Evolutionary conservation across 352 stramenopile genomes (phyloP).

Genomic region (Phytophthora pinifolia): DNA sequence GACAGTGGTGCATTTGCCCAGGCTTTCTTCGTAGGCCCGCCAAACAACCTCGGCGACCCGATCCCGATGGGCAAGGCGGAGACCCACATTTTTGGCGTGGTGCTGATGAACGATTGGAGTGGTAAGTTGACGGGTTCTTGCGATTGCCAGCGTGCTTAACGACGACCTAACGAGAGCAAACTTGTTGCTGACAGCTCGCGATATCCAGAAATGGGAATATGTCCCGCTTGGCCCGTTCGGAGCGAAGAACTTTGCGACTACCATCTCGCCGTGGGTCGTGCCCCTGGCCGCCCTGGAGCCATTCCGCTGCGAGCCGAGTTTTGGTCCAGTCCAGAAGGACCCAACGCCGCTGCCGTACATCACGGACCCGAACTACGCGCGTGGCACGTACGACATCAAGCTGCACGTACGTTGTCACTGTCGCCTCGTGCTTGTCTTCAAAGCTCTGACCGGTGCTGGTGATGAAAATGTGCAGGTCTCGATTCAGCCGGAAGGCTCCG

Average conservation of each 20-base stretch:
- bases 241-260: conserved; percentile 97
- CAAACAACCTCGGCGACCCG: conserved; percentile 88
- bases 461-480: conserved; percentile 39
- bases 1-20: conserved; percentile 4
- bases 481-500: conserved; percentile 61
- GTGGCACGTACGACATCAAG: conserved; percentile 89
- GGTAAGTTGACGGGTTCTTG: conserved; percentile 42
- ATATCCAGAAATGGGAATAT: conserved; percentile 98
- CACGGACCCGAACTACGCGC: conserved; percentile 89
- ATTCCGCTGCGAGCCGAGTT: conserved; percentile 92
- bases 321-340: conserved; percentile 83
- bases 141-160: neutral
- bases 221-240: conserved; percentile 96
- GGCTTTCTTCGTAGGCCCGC: conserved; percentile 92
- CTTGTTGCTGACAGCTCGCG: conserved; percentile 44
- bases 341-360: conserved; percentile 94
- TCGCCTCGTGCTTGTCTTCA: conserved; percentile 32
- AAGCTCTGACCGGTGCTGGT: conserved; percentile 10
- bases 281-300: conserved; percentile 93
- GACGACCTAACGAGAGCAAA: neutral
- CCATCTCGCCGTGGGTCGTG: conserved; percentile 97
- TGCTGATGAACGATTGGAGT: conserved; percentile 98
- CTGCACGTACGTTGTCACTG: conserved; percentile 50
- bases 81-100: conserved; percentile 96
- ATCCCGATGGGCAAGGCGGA: conserved; percentile 91